These are phyloP conservation scores for Microstegium vimineum DNA, from an alignment of 176 grass and related monocot species.

Conservation along the genomic window DNA sequence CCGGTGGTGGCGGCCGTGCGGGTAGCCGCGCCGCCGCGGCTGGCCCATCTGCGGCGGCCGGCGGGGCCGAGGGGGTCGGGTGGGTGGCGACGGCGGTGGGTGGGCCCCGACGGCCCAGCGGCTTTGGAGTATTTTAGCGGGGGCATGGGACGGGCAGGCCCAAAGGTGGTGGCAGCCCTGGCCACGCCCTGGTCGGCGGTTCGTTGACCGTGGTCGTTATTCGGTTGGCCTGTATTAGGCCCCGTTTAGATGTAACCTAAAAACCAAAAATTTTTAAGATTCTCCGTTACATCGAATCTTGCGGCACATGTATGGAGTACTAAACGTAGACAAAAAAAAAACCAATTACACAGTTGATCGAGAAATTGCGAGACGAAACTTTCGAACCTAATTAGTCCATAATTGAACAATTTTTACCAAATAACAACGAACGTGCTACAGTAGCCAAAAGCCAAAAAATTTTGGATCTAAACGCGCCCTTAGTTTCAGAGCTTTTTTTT, in stretches of 20 bases:
- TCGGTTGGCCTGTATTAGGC: background rate
- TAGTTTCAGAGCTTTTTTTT: background rate
- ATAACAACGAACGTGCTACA: too few species aligned
- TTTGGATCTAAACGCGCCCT: too few species aligned
- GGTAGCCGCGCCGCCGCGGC: slow-evolving; percentile 51
- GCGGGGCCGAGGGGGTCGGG: background rate
- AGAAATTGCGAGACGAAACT: too few species aligned
- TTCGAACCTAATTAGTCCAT: too few species aligned
- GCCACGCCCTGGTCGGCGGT: background rate
- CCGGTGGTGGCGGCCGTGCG: slow-evolving; percentile 18
- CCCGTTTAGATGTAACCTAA: too few species aligned
- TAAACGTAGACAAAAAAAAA: too few species aligned
- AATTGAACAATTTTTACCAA: too few species aligned
- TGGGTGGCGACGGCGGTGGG: background rate
- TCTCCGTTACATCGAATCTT: too few species aligned
- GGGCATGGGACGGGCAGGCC: background rate
- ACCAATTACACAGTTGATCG: too few species aligned
- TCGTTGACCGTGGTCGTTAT: background rate
- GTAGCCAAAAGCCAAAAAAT: too few species aligned
- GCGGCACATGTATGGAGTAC: too few species aligned
- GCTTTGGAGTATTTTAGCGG: background rate
- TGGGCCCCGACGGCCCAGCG: slow-evolving; percentile 4
- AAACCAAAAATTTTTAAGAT: too few species aligned
- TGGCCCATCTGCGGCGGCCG: slow-evolving; percentile 40
- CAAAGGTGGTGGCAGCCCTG: background rate